Base-by-base conservation (phyloP, 2,329 filamentous ascomycete species). In the Claviceps africana region DNA sequence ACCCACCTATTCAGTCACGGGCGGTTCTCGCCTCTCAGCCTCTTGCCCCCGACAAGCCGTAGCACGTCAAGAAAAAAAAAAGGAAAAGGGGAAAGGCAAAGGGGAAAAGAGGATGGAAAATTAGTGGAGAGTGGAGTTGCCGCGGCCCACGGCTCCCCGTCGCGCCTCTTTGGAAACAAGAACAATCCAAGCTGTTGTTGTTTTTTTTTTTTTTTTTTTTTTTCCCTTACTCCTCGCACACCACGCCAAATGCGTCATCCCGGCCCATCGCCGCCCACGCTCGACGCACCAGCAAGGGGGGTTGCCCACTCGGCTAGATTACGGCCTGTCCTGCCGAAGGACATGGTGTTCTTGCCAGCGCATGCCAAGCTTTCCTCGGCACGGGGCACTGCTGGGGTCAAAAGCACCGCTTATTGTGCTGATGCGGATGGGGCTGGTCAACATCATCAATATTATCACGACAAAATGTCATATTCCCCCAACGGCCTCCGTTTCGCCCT, bases 281-380 rank as follows among this genome's bases (percentile, higher is more conserved):
- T 28, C 7, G 43, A 31, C 22, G 17, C 43, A 46, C 43, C 43
- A 46, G 19, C 43, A 46, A 46, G 43, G 25, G 43, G 25, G 43
- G 25, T 28, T 47, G 28, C 33, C 25, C 21, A 25, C 33, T 42
- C 37, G 47, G 33, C 49, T 28, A 51, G 22, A 21, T 35, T 44
- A n/a, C 42, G 39, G 25, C 28, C n/a, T 46, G 42, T 44, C 43
- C 49, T 35, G 28, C 49, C 39, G 39, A 47, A 33, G 15, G 28
- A 11, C 28, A 46, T 31, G 44, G 44, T n/a, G 25, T 19, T 46
- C 28, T 47, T 47, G 44, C 44, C 44, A 47, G n/a, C 37, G 37
- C 50, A 54, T 56, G 58, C 59, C 59, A 61, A 62, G 60, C 59
- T 56, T 62, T 47, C 10, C 28, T 47, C 44, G 44, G 44, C 44